These are phyloP conservation scores for Suhomyces sp. DNA, from an alignment of 805 yeast species.

Conservation along the genomic window DNA sequence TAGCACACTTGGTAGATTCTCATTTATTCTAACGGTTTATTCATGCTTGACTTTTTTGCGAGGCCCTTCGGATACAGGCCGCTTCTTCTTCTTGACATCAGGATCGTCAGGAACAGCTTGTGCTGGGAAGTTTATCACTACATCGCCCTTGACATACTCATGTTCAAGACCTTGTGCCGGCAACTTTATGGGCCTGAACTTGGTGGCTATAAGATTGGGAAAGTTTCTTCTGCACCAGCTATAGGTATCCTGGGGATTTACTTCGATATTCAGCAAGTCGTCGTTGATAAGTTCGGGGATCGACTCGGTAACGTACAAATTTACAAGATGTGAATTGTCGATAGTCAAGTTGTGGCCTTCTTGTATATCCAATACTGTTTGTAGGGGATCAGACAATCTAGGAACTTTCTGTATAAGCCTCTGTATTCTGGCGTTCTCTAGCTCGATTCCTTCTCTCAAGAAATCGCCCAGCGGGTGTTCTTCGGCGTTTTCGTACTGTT, in stretches of 20 bases:
- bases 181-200: conserved; percentile 32
- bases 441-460: background rate
- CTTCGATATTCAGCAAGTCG: conserved; percentile 32
- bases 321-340: conserved; percentile 19
- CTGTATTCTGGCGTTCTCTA: background rate
- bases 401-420: conserved; percentile 13
- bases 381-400: background rate
- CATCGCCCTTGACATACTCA: conserved; percentile 6
- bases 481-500: conserved; percentile 12
- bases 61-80: background rate
- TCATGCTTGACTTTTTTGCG: background rate
- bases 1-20: too few relatives aligned
- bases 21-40: too few relatives aligned
- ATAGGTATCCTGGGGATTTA: conserved; percentile 40
- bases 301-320: conserved; percentile 32
- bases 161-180: conserved; percentile 17
- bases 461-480: conserved; percentile 2
- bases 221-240: conserved; percentile 38
- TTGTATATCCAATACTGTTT: background rate
- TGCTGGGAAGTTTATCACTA: background rate
- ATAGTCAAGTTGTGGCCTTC: conserved; percentile 8
- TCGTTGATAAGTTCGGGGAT: conserved; percentile 38
- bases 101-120: background rate
- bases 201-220: conserved; percentile 31
- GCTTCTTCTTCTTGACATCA: background rate